Evolutionary conservation across 179 eudicot species (phyloP).

Genomic region (Corrigiola litoralis): DNA sequence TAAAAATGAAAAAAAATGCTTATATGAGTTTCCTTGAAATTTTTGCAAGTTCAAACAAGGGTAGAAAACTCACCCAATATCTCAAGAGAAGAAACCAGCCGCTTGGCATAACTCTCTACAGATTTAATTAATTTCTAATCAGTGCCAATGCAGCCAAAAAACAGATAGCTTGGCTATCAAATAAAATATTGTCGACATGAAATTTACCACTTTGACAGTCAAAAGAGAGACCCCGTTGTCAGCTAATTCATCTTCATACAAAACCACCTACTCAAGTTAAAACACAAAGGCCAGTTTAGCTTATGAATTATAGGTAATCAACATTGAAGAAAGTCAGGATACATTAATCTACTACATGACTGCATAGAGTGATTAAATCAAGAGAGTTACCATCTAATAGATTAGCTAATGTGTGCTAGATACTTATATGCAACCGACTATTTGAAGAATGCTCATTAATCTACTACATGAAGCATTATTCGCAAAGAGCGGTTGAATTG

Average conservation of each 20-base stretch:
- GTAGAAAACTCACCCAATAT: constrained; percentile 69
- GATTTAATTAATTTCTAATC: constrained; percentile 17
- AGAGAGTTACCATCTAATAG: not conserved
- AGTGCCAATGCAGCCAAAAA: constrained; percentile 3
- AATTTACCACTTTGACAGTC: constrained; percentile 88
- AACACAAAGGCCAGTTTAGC: constrained; percentile 1
- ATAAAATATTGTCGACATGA: not conserved
- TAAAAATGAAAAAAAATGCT: not conserved
- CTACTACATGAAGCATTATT: not conserved
- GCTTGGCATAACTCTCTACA: constrained; percentile 93
- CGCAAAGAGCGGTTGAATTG: not conserved
- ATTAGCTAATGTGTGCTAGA: not conserved
- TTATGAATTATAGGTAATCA: not conserved
- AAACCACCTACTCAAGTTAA: constrained; percentile 50
- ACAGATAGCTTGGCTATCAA: not conserved
- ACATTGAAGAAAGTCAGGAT: not conserved
- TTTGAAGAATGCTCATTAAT: no score
- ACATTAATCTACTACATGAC: not conserved
- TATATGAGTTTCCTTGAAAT: not conserved
- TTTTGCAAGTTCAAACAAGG: not conserved
- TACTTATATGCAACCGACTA: no score
- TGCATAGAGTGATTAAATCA: not conserved
- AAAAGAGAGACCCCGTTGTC: constrained; percentile 81
- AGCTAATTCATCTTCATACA: constrained; percentile 94
- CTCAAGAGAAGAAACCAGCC: constrained; percentile 90